These are phyloP conservation scores for Neopestalotiopsis rosae DNA, from an alignment of 2,329 filamentous ascomycete genomes.

Conservation along the genomic window DNA sequence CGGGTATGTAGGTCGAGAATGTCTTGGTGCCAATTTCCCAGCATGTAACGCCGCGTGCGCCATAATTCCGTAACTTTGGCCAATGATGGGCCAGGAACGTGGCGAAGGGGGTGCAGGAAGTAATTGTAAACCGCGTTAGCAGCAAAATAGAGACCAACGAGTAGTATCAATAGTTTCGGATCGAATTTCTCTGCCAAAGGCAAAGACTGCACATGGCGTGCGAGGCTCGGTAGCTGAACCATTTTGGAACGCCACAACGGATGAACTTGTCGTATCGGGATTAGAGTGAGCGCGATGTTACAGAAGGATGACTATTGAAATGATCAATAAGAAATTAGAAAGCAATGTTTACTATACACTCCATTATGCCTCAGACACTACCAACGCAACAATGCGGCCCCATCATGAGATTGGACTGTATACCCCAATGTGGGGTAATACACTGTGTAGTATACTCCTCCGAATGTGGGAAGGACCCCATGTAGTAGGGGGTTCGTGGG, in stretches of 20 bases:
- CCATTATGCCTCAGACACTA: neutral
- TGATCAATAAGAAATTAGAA: neutral
- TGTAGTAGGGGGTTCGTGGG: neutral
- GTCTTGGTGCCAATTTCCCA: neutral
- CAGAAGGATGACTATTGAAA: neutral
- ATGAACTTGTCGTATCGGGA: neutral
- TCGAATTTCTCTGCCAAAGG: neutral
- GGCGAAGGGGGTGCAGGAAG: neutral
- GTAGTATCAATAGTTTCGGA: neutral
- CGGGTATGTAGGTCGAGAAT: neutral
- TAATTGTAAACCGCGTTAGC: neutral
- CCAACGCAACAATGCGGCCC: neutral
- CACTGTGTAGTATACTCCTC: neutral
- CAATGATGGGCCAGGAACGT: neutral
- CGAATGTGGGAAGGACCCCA: too few species aligned
- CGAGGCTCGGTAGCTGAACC: neutral
- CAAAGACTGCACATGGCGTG: neutral
- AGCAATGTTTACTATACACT: neutral
- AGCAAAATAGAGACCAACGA: neutral
- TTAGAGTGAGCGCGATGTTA: neutral
- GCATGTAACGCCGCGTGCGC: neutral
- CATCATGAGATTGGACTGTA: neutral
- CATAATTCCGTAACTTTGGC: slow-evolving; percentile 1
- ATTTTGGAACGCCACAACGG: neutral
- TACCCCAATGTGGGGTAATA: neutral